Base-by-base conservation (phyloP, 2,329 filamentous ascomycete genomes). In the Sporothrix globosa region DNA sequence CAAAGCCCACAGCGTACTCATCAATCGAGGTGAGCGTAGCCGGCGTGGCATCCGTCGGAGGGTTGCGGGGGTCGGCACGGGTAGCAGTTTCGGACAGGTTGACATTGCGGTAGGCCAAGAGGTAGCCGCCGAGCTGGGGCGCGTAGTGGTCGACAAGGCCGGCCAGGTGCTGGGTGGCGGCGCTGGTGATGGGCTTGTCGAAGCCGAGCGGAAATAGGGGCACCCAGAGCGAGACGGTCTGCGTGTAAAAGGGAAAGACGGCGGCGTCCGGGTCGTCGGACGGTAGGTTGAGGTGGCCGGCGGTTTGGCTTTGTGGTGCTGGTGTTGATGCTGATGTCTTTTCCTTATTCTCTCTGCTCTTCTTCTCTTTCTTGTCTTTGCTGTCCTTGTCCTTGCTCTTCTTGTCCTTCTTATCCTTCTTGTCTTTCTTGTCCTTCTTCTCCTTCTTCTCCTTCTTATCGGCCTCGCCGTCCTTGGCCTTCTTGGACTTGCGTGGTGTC, bases 1-100 rank as follows among this genome's bases (percentile, higher is more conserved):
- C 88, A 77, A 92, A 97, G 27, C 90, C 90, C 30, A 93, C 92
- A 9, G 91, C 92, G 77, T 94, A 96, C 80, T 98, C 96, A 80
- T 92, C 89, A 53, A 92, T 82, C 5, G 86, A 86, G 63, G 84
- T 77, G 4, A 86, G 78, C 13, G 81, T 75, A 17, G 79, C 78
- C 0, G 82, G 80, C 27, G 82, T 82, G 48, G 83, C 77, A 71
- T 88, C 84, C 19, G 84, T 82, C 5, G 81, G 78, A 1, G 84
- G 84, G 27, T 82, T 81, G 41, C 76, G 76, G 4, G 75, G 73
- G 50, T 82, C 81, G 10, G 78, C 77, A 54, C 84, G 82, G 48
- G 85, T 86, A 0, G 90, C 86, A 4, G 81, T 78, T 72, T 90
- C 87, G 1, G 88, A 87, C 5, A 96, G 80, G 52, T 87, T 83